Conservation (phyloP, 176 grass and related monocot genomes). For the Themeda triandra region DNA sequence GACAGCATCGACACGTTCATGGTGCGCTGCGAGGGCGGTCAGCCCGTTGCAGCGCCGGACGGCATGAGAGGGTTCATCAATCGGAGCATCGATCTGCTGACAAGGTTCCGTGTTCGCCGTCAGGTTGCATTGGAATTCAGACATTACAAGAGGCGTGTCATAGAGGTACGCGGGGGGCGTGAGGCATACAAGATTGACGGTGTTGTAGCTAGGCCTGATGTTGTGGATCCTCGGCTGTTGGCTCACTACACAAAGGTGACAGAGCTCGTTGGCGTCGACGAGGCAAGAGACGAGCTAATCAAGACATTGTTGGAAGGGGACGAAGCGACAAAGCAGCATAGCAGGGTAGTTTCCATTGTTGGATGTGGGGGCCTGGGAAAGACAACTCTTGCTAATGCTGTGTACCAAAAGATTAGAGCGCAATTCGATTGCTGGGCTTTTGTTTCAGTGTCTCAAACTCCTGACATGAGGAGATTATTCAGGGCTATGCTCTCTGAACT, state of each 20-base stretch:
- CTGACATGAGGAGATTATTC: not conserved
- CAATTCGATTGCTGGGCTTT: not conserved
- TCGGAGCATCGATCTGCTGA: not conserved
- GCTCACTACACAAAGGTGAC: not conserved
- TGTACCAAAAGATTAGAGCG: not conserved
- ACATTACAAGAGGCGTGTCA: not conserved
- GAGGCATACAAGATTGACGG: not conserved
- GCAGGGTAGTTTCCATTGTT: not conserved
- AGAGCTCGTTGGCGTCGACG: not conserved
- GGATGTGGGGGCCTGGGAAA: slow-evolving; percentile 12
- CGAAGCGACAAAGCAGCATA: too few species aligned
- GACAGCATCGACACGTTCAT: not conserved
- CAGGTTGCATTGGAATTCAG: not conserved
- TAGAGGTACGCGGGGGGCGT: not conserved
- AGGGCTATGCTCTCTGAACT: not conserved
- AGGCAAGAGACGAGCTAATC: not conserved
- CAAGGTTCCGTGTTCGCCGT: not conserved
- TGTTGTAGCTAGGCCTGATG: too few species aligned
- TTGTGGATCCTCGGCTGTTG: not conserved
- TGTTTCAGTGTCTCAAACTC: not conserved
- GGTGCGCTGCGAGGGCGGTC: not conserved
- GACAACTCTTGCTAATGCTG: not conserved
- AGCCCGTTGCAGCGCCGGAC: not conserved
- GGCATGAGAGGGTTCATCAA: not conserved
- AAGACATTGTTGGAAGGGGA: not conserved